Conservation (phyloP, 2,329 filamentous ascomycete genomes). For the Alternaria gansuensis region DNA sequence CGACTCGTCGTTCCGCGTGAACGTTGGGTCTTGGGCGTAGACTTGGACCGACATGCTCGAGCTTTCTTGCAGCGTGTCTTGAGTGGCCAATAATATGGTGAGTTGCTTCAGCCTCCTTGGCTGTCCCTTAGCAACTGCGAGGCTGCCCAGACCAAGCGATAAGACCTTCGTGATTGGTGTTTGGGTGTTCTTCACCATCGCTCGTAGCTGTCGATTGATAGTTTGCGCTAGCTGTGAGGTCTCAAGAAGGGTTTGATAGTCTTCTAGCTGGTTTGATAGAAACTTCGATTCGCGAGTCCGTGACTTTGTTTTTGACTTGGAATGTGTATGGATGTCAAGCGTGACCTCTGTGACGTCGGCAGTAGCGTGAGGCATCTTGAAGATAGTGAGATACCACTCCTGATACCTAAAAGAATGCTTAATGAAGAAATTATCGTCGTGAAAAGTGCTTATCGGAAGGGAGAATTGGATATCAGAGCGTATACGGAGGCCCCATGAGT, state of each 20-base stretch:
- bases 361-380: not conserved
- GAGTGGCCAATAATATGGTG: conserved; percentile 31
- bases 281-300: conserved; percentile 19
- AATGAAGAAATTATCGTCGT: not conserved
- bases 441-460: not conserved
- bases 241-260: conserved; percentile 20
- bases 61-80: conserved; percentile 17
- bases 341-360: not conserved
- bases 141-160: conserved; percentile 34
- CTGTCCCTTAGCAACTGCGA: conserved; percentile 31
- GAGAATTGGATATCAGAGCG: not conserved
- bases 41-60: conserved; percentile 22
- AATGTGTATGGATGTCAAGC: not conserved
- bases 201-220: conserved; percentile 19
- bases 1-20: conserved; percentile 40
- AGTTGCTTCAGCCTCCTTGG: conserved; percentile 42
- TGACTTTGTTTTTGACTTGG: conserved; percentile 17
- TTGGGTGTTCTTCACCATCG: conserved; percentile 1
- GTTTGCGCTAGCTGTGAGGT: conserved; percentile 25
- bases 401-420: not conserved
- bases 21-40: conserved; percentile 46
- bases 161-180: conserved; percentile 28
- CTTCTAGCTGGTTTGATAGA: conserved; percentile 14
- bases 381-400: not conserved
- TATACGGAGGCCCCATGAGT: not conserved